These are phyloP conservation scores for Mortierella sp. DNA, from an alignment of 371 early-diverging fungal genomes.

Conservation along the genomic window DNA sequence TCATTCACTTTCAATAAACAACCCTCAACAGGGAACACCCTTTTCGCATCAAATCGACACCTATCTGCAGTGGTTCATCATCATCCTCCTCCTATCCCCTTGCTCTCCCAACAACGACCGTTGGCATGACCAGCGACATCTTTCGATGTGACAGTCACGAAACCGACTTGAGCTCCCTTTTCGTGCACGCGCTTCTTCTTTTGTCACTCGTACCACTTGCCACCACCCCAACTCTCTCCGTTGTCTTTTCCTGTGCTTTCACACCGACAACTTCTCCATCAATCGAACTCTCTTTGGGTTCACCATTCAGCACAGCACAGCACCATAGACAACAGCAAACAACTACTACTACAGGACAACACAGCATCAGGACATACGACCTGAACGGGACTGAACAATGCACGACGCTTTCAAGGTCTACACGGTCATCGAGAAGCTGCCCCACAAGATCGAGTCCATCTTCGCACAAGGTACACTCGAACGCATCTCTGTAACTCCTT, in stretches of 20 bases:
- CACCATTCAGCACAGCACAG: background rate
- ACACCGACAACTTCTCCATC: no score
- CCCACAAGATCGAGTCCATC: slow-evolving; percentile 71
- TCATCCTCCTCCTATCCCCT: no score
- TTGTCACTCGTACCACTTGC: background rate
- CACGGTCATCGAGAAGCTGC: slow-evolving; percentile 74
- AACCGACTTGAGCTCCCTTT: no score
- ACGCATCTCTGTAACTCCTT: no score
- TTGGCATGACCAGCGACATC: no score
- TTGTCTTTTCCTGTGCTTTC: background rate
- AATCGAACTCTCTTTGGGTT: background rate
- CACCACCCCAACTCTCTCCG: background rate
- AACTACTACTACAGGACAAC: slow-evolving; percentile 9
- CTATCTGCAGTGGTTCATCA: no score
- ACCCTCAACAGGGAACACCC: no score
- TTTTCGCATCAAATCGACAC: no score
- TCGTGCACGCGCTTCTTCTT: background rate
- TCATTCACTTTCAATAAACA: background rate
- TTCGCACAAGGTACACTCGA: slow-evolving; percentile 69
- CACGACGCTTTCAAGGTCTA: slow-evolving; percentile 79
- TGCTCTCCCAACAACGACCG: no score
- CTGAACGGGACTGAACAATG: slow-evolving; percentile 49
- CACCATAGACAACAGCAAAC: no score
- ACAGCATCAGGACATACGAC: background rate
- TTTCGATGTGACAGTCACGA: no score